Percentiles rank a stretch among this genome's conserved stretches.
Evolutionary conservation across 2,329 filamentous ascomycete species (phyloP).

Genomic region (Colletotrichum spinosum): DNA sequence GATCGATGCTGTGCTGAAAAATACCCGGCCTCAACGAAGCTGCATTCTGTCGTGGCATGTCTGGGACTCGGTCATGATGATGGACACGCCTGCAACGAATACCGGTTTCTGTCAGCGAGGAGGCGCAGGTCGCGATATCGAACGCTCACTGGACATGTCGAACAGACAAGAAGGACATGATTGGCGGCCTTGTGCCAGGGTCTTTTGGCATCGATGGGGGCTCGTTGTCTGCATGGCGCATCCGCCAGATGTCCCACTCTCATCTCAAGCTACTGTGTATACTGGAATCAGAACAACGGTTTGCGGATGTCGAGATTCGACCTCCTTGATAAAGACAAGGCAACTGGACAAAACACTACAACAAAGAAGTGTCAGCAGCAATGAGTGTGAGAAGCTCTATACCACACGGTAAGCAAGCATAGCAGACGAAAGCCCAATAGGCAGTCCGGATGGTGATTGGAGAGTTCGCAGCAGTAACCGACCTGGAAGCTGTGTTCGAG

Average conservation of each 20-base stretch:
- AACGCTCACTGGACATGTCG: slow-evolving; percentile 1
- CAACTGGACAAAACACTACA: background rate
- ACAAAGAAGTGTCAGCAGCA: too few species aligned
- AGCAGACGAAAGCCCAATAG: too few species aligned
- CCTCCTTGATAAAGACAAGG: slow-evolving; percentile 29
- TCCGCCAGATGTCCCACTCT: slow-evolving; percentile 18
- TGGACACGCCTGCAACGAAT: background rate
- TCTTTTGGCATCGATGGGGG: slow-evolving; percentile 2
- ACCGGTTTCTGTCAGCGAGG: background rate
- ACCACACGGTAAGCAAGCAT: too few species aligned
- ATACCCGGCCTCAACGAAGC: background rate
- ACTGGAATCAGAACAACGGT: slow-evolving; percentile 17
- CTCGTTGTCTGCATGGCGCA: slow-evolving; percentile 16
- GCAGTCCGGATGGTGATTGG: too few species aligned
- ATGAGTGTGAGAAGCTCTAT: too few species aligned
- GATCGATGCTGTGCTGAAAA: too few species aligned
- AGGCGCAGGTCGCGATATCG: background rate
- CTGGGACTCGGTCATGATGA: background rate
- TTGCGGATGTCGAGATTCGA: slow-evolving; percentile 14
- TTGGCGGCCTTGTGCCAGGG: slow-evolving; percentile 23
- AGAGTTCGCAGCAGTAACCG: too few species aligned
- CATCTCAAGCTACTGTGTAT: slow-evolving; percentile 19
- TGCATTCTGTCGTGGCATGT: slow-evolving; percentile 5
- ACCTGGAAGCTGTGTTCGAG: too few species aligned
- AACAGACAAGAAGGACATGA: background rate